Evolutionary conservation across 441 rosid genomes (phyloP), one percentile per base, ranked within the genome.

Genomic region (Bocquillonia castaneifolia): DNA sequence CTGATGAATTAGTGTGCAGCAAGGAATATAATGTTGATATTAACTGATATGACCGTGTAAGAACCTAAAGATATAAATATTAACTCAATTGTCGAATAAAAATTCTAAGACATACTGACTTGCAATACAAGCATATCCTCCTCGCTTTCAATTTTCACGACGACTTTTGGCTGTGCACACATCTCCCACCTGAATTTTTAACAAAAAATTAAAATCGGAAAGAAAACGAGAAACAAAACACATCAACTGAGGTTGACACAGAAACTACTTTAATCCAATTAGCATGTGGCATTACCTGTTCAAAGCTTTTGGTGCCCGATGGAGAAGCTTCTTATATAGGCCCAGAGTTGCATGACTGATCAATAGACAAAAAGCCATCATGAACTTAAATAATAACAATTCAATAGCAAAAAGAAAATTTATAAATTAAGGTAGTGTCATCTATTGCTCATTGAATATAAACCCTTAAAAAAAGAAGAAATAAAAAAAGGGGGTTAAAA

Each of bases 331-430:
- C 63, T 89, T 93, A 67, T 91, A 90, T 31, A 93, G 83, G 67
- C 99, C 99, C 79, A 93, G 70, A 71, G 99, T 91, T 47, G 99
- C 99, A 82, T 93, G 99, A 82, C 99, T 93, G 73, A 48, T 76
- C 69, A 79, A 64, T 34, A 68, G 42, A 62, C 8, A 62, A 54
- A 63, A 15, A 39, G 50, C 47, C 23, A 59, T 63, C 52, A 59
- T 15, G 31, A 70, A 74, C 32, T 48, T 52, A 50, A 59, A 34
- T 39, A 32, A 59, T 52, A 13, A 42, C 25, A 63, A 48, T 28
- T 48, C 8, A 73, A 26, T 28, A 29, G 31, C 54, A 63, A 50
- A 37, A 17, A 6, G n/a, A 67, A 63, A 32, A 23, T 6, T 34
- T 32, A 23, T 22, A 0, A 52, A 26, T 17, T 59, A 50, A n/a